Evolutionary conservation across 805 yeast genomes (phyloP).

Genomic region (Candida tibetensis): DNA sequence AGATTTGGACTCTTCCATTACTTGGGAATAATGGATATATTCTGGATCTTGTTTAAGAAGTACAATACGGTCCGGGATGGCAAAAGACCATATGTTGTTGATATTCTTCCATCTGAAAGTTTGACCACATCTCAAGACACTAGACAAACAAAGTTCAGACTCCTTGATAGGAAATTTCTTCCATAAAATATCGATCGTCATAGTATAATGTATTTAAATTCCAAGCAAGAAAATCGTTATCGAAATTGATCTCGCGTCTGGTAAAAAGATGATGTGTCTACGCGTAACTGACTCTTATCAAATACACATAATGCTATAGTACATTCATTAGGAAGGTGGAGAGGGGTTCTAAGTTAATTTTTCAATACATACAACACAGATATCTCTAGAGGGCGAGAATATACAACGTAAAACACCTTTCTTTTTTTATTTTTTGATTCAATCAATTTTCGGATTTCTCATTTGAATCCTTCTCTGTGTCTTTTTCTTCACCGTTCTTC

Average conservation of each 20-base stretch:
- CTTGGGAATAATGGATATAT: constrained; percentile 50
- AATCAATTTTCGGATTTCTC: no score
- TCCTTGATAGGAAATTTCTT: constrained; percentile 10
- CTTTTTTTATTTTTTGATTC: no score
- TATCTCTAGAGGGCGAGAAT: no score
- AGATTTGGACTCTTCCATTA: constrained; percentile 14
- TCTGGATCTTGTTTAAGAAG: constrained; percentile 59
- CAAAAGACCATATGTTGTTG: constrained; percentile 63
- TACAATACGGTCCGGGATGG: constrained; percentile 57
- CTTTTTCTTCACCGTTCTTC: constrained; percentile 1
- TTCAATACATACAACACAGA: no score
- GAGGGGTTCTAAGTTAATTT: no score
- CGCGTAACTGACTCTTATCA: no score
- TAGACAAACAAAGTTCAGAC: constrained; percentile 54
- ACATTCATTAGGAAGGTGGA: no score
- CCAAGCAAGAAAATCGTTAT: no score
- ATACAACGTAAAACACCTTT: no score
- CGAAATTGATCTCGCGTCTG: no score
- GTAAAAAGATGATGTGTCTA: no score
- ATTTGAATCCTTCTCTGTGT: no score
- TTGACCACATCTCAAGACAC: constrained; percentile 81
- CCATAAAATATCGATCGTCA: constrained; percentile 8
- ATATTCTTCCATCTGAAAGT: constrained; percentile 76
- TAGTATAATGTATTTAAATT: background rate
- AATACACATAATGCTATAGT: background rate